Evolutionary conservation across 176 grass and related monocot genomes (phyloP).

Genomic region (Juncus effusus): DNA sequence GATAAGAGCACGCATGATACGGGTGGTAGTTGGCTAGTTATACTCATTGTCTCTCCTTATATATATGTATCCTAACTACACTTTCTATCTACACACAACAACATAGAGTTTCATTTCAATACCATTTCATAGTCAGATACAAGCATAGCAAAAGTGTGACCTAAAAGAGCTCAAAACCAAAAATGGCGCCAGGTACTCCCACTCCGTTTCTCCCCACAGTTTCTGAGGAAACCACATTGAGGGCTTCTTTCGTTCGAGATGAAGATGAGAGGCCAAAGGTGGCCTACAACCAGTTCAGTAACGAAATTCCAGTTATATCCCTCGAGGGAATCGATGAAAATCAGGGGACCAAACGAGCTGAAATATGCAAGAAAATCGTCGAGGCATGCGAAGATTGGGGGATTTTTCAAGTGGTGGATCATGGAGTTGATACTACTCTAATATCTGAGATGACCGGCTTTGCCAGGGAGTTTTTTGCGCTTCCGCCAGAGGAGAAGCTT

Average conservation of each 20-base stretch:
- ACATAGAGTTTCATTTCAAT: neutral
- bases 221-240: constrained; percentile 44
- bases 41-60: neutral
- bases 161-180: neutral
- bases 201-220: constrained; percentile 58
- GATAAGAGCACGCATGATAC: neutral
- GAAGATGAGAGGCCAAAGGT: constrained; percentile 93
- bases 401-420: constrained; percentile 92
- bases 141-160: neutral
- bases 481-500: constrained; percentile 77
- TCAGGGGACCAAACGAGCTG: constrained; percentile 26
- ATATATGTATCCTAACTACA: neutral
- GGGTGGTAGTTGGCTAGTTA: constrained; percentile 17
- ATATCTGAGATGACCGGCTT: constrained; percentile 50
- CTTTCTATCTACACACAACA: constrained; percentile 3
- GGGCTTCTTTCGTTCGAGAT: constrained; percentile 73
- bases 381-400: constrained; percentile 85
- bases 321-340: constrained; percentile 49
- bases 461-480: constrained; percentile 67
- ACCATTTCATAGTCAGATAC: neutral
- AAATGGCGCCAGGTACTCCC: constrained; percentile 39
- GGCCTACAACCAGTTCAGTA: constrained; percentile 84
- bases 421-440: constrained; percentile 55
- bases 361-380: constrained; percentile 61
- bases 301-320: constrained; percentile 70